These are phyloP conservation scores for Eutrema salsugineum DNA, from an alignment of 441 rosid genomes.

Conservation along the genomic window DNA sequence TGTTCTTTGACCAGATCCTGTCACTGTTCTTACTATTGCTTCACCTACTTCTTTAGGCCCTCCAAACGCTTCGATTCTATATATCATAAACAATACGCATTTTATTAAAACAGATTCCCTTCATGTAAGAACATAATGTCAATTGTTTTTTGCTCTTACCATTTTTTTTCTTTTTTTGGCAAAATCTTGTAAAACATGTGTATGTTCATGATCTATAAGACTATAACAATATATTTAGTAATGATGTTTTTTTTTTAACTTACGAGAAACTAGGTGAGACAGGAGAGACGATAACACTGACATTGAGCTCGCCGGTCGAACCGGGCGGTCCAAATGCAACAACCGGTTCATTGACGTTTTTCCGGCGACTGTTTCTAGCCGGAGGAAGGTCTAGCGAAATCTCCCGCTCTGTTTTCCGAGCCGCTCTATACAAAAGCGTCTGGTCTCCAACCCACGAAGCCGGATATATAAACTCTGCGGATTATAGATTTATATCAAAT, in stretches of 20 bases:
- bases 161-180: not conserved
- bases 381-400: conserved; percentile 82
- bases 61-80: conserved; percentile 79
- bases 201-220: not conserved
- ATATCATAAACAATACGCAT: not conserved
- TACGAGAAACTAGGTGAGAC: conserved; percentile 78
- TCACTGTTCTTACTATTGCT: conserved; percentile 53
- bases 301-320: conserved; percentile 84
- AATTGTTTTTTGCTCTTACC: not conserved
- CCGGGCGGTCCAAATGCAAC: conserved; percentile 90
- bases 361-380: conserved; percentile 33
- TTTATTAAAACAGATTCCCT: not conserved
- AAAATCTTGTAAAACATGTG: not conserved
- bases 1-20: conserved; percentile 43
- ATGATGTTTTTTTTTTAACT: conserved; percentile 26
- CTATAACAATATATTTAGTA: not conserved
- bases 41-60: conserved; percentile 76
- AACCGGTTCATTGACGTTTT: conserved; percentile 59
- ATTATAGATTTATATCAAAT: not conserved
- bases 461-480: conserved; percentile 70
- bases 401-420: conserved; percentile 51
- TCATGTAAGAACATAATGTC: not conserved
- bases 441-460: conserved; percentile 83
- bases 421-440: conserved; percentile 71
- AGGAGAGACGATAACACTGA: conserved; percentile 79